Conservation (phyloP, 768 basidiomycete genomes). For the Termitomyces sp. region DNA sequence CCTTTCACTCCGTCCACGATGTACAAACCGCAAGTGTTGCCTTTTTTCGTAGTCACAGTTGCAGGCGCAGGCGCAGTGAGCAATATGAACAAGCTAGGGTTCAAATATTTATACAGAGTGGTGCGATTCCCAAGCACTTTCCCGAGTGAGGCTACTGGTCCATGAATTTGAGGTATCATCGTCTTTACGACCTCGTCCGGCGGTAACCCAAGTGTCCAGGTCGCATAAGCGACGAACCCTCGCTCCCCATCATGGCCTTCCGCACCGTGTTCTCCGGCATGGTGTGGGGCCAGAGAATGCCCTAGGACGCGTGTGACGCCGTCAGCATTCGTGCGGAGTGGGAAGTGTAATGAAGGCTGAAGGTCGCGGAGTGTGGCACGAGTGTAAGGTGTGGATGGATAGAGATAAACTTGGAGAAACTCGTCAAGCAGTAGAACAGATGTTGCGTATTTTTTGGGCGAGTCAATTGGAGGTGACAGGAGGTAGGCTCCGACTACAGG, state of each 20-base stretch:
- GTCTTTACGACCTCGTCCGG: constrained; percentile 54
- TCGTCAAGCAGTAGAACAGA: constrained; percentile 70
- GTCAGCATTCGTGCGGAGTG: constrained; percentile 43
- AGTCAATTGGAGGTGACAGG: constrained; percentile 7
- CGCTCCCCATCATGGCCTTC: constrained; percentile 20
- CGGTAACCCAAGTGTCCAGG: constrained; percentile 63
- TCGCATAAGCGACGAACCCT: constrained; percentile 49
- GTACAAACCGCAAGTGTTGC: constrained; percentile 57
- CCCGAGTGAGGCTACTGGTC: constrained; percentile 73
- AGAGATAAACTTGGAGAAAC: constrained; percentile 68
- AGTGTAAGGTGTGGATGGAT: constrained; percentile 55
- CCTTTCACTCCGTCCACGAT: constrained; percentile 82
- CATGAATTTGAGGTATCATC: constrained; percentile 43
- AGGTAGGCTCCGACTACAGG: constrained; percentile 57
- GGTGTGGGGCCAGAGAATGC: constrained; percentile 33
- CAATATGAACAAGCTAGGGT: constrained; percentile 71
- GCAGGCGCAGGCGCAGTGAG: constrained; percentile 41
- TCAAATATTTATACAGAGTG: constrained; percentile 93
- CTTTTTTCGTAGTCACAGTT: constrained; percentile 3
- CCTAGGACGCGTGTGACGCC: constrained; percentile 31
- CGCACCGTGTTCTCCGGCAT: constrained; percentile 29
- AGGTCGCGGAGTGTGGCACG: constrained; percentile 39
- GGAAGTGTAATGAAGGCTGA: constrained; percentile 49
- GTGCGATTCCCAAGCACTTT: constrained; percentile 84
- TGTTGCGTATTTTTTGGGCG: constrained; percentile 39